Conservation (phyloP, 2,329 filamentous ascomycete genomes). For the Hansfordia pulvinata region DNA sequence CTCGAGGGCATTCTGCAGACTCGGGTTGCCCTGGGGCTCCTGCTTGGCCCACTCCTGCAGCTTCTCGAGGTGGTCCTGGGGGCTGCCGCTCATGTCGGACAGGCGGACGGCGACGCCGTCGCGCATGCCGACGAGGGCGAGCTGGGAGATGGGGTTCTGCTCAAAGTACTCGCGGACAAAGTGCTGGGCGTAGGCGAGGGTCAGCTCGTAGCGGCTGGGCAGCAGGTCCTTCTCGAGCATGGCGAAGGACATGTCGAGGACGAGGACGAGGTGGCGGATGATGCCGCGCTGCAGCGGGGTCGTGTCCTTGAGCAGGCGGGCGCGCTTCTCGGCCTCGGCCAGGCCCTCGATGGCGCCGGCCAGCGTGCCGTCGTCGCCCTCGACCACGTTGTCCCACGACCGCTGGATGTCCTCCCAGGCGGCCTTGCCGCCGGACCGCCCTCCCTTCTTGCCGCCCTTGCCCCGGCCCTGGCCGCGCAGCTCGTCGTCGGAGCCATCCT, state of each 20-base stretch:
- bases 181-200: constrained; percentile 67
- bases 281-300: constrained; percentile 93
- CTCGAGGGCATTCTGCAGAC: constrained; percentile 87
- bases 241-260: constrained; percentile 82
- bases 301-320: constrained; percentile 76
- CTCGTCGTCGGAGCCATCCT: constrained; percentile 53
- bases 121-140: constrained; percentile 84
- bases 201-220: constrained; percentile 73
- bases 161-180: constrained; percentile 95
- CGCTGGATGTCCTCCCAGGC: constrained; percentile 55
- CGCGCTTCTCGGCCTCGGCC: constrained; percentile 70
- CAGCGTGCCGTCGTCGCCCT: constrained; percentile 68
- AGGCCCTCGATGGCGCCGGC: constrained; percentile 57
- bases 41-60: constrained; percentile 52
- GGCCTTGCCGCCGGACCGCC: constrained; percentile 26
- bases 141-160: constrained; percentile 94
- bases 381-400: constrained; percentile 61
- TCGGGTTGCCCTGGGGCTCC: constrained; percentile 63
- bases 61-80: constrained; percentile 71
- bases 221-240: constrained; percentile 94
- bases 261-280: constrained; percentile 86
- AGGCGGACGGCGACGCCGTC: constrained; percentile 80
- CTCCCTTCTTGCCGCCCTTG: constrained; percentile 14
- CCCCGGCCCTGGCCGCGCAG: constrained; percentile 23
- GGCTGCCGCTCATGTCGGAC: constrained; percentile 84